Conservation (phyloP, 116 monocot species). For the Cymodocea nodosa region DNA sequence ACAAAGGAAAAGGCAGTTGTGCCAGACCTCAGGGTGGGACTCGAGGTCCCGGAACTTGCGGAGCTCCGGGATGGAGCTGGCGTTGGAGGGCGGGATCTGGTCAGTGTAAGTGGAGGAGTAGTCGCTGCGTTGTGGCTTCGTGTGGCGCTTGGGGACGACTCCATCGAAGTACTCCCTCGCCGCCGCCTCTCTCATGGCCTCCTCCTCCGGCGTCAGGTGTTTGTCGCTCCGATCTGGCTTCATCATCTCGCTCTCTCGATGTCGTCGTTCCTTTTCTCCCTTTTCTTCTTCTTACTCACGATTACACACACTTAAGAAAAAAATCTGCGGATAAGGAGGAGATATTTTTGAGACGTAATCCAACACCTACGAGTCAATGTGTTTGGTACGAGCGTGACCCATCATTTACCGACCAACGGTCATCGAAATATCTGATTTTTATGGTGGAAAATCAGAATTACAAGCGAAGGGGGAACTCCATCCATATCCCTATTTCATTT, state of each 20-base stretch:
- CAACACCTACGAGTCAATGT: no score
- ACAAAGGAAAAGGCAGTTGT: background rate
- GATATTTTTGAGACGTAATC: no score
- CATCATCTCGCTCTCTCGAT: slow-evolving; percentile 3
- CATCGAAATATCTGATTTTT: no score
- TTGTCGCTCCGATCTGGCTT: slow-evolving; percentile 81
- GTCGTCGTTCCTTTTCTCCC: background rate
- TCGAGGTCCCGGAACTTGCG: slow-evolving; percentile 55
- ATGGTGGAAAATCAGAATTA: no score
- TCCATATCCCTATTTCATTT: no score
- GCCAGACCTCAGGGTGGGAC: slow-evolving; percentile 35
- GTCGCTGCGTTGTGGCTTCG: slow-evolving; percentile 84
- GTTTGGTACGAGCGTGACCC: no score
- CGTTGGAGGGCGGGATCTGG: slow-evolving; percentile 11
- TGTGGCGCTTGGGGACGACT: slow-evolving; percentile 59
- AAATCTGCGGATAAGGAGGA: no score
- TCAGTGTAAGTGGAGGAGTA: slow-evolving; percentile 53
- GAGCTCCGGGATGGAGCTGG: slow-evolving; percentile 53
- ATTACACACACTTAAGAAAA: no score
- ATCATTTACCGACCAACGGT: no score
- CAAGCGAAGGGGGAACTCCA: no score
- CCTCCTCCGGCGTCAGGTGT: slow-evolving; percentile 58
- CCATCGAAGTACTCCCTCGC: slow-evolving; percentile 56
- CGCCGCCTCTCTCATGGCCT: slow-evolving; percentile 52
- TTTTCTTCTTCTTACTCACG: background rate